Evolutionary conservation across 768 basidiomycete genomes (phyloP).

Genomic region (Trametes cingulata): DNA sequence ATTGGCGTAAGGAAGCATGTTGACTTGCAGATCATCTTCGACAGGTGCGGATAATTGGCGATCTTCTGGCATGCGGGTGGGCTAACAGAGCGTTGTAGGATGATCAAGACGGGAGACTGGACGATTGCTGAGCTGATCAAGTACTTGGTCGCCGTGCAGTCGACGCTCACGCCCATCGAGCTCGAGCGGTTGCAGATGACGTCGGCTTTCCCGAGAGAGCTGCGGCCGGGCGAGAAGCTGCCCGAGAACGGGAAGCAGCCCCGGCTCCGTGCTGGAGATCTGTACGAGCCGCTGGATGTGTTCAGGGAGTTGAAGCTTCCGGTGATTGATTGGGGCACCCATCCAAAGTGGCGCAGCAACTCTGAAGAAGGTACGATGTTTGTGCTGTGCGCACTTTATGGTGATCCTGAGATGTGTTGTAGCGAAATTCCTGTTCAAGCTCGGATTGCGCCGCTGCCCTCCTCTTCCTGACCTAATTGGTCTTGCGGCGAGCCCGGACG

Average conservation of each 20-base stretch:
- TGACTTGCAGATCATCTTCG: constrained; percentile 91
- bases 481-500: constrained; percentile 62
- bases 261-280: constrained; percentile 64
- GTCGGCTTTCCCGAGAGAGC: constrained; percentile 72
- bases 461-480: constrained; percentile 64
- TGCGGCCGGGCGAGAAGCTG: constrained; percentile 18
- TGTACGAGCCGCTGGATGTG: constrained; percentile 82
- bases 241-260: constrained; percentile 23
- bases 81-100: constrained; percentile 43
- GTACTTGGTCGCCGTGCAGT: constrained; percentile 83
- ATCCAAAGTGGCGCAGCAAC: constrained; percentile 73
- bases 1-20: constrained; percentile 91
- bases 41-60: constrained; percentile 49
- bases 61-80: neutral
- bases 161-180: constrained; percentile 59
- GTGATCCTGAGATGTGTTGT: neutral
- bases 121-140: constrained; percentile 80
- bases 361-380: constrained; percentile 78
- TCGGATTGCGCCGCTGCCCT: constrained; percentile 71
- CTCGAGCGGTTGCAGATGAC: constrained; percentile 58
- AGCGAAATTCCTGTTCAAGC: constrained; percentile 80
- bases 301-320: constrained; percentile 77
- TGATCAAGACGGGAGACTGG: constrained; percentile 92
- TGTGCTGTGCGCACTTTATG: too few relatives aligned
- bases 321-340: constrained; percentile 82